Evolutionary conservation across 2,329 filamentous ascomycete genomes (phyloP), one percentile per base, ranked within the genome.

Genomic region (Camillea tinctor): DNA sequence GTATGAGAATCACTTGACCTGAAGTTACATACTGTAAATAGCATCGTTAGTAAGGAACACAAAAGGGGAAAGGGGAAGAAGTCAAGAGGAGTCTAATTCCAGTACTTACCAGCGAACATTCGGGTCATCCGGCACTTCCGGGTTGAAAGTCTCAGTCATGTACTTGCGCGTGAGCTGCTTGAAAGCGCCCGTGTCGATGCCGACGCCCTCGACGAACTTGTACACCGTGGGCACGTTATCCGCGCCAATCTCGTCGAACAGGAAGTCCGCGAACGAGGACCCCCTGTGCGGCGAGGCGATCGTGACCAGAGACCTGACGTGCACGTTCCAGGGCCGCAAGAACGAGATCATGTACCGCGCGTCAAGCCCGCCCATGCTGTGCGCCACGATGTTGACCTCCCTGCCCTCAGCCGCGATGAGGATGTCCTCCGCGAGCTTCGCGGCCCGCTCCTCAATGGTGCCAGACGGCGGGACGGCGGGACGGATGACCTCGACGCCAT

Each of bases 301-400:
- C 17, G 84, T 86, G 50, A 84, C 81, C 15, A 86, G 76, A 1
- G 80, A 81, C 24, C 77, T 76, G 54, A 86, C 81, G 19, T 75
- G 70, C 20, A 84, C 75, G 49, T 76, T 73, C 22, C 74, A 71
- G 1, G 82, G 82, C 50, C 75, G 75, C 13, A 88, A 76, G 55
- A 79, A 78, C 21, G 85, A 84, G 56, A 88, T 84, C 85, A 89
- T 87, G 72, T 87, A 87, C 52, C 87, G 79, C 9, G 85, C 83
- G 70, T 89, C 87, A 3, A 89, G 77, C 1, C 87, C 86, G 53
- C 87, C 85, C 85, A 88, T 88, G 66, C 81, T 84, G 75, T 93
- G 90, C 49, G 85, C 85, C 20, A 93, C 81, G 60, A 97, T 90
- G 71, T 91, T 92, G 65, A 97, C 91, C 55, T 88, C 84, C 61